Base-by-base conservation (phyloP, 768 basidiomycete genomes). In the Tephrocybe sp. region DNA sequence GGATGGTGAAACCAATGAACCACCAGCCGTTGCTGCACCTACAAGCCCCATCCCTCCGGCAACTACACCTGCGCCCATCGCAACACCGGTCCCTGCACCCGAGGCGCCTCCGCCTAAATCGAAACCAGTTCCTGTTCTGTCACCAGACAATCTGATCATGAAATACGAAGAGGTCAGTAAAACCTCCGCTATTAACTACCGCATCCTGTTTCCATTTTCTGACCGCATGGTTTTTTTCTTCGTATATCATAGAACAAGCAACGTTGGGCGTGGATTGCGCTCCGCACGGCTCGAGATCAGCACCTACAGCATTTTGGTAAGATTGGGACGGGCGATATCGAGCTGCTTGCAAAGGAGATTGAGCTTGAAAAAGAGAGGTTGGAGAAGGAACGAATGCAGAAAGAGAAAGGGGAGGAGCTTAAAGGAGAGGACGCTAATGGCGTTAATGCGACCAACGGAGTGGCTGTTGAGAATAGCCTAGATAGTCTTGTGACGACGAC, bases 311-410 rank as follows among this genome's bases (percentile, higher is more conserved):
- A 90, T 58, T 93, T 93, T 57, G 79, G 84, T n/a, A 86, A 83
- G 71, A 91, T 92, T 54, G 89, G 88, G 15, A 83, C 83, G 5
- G 90, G 88, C 7, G 89, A 93, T 54, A 71, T 94, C 54, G 76
- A 77, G 43, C 58, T 73, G 15, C 75, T 82, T 32, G 68, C 68
- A 6, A 66, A 72, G 40, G 79, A 78, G 60, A 81, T 82, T 48
- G 79, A 78, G 57, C 76, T 80, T 49, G 78, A 81, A 55, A 75
- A 72, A 44, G 73, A 74, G 49, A 72, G 77, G 56, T 62, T 68
- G 18, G 76, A 74, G 56, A 68, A 69, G 64, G 68, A 67, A 63
- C 68, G 69, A 61, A 48, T 53, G 37, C 62, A 70, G 56, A 72
- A 68, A 52, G 69, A 52, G 38, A 52, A 52, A 18, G 36, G 26